Conservation (phyloP, 2,329 filamentous ascomycete species). For the Plenodomus lindquistii region DNA sequence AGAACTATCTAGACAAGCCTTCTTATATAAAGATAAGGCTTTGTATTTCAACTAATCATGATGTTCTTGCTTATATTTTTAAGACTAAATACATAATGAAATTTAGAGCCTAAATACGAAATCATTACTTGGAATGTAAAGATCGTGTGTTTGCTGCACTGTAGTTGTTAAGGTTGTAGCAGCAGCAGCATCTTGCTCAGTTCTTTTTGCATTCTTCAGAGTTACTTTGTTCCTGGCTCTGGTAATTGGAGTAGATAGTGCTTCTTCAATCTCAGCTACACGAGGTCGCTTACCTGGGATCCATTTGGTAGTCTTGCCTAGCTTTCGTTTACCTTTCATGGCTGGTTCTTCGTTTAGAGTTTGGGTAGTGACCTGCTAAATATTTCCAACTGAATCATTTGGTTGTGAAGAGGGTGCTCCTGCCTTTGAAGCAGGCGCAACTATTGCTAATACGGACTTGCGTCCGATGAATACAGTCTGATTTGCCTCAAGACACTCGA, state of each 20-base stretch:
- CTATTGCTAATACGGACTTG: constrained; percentile 4
- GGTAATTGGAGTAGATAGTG: background rate
- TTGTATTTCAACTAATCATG: no score
- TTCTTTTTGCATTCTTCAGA: background rate
- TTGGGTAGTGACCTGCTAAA: constrained; percentile 3
- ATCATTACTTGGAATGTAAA: background rate
- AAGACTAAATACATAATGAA: no score
- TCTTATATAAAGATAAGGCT: no score
- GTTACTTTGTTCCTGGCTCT: background rate
- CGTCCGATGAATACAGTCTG: constrained; percentile 7
- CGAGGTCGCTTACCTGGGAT: background rate
- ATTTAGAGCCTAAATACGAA: background rate
- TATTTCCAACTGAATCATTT: background rate
- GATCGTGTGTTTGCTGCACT: background rate
- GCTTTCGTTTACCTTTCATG: no score
- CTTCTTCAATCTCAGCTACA: background rate
- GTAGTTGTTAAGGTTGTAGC: background rate
- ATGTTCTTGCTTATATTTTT: no score
- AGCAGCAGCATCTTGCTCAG: background rate
- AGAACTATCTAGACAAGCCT: no score
- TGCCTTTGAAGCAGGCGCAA: constrained; percentile 3
- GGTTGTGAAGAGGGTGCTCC: constrained; percentile 7
- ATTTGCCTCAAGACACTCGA: constrained; percentile 5
- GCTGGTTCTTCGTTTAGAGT: background rate
- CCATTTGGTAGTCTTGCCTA: no score